Conservation (phyloP, 805 yeast genomes). For the Suhomyces sp. region DNA sequence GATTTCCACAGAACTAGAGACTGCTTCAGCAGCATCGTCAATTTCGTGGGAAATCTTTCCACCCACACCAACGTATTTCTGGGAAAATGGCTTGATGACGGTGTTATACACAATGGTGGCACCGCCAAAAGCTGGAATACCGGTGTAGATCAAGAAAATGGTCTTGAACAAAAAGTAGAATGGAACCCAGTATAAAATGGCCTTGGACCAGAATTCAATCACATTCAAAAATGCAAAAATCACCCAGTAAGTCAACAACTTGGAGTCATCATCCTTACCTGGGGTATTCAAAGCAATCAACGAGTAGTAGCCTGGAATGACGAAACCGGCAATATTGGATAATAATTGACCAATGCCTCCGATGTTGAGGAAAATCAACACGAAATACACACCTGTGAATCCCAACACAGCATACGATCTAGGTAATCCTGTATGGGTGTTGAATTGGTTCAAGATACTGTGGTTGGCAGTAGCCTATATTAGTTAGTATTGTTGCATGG, state of each 20-base stretch:
- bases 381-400: constrained; percentile 61
- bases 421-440: constrained; percentile 56
- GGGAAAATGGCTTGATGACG: constrained; percentile 66
- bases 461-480: constrained; percentile 31
- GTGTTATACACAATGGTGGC: constrained; percentile 68
- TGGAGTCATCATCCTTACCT: constrained; percentile 73
- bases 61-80: constrained; percentile 33
- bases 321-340: constrained; percentile 90
- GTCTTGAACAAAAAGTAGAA: constrained; percentile 96
- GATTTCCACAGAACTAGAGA: constrained; percentile 32
- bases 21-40: constrained; percentile 48
- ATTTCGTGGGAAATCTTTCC: constrained; percentile 41
- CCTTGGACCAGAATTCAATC: constrained; percentile 92
- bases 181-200: constrained; percentile 93
- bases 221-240: constrained; percentile 92
- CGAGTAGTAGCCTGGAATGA: constrained; percentile 86
- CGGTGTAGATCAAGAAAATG: constrained; percentile 78
- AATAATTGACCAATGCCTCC: constrained; percentile 95
- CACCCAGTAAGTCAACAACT: constrained; percentile 94
- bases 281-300: constrained; percentile 77
- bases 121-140: constrained; percentile 86
- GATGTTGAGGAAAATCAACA: constrained; percentile 80
- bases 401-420: constrained; percentile 82
- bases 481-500: too few species aligned
- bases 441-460: constrained; percentile 36